Evolutionary conservation across 192 early-diverging fungal genomes (phyloP).

Genomic region (Chytriomyces hyalinus): DNA sequence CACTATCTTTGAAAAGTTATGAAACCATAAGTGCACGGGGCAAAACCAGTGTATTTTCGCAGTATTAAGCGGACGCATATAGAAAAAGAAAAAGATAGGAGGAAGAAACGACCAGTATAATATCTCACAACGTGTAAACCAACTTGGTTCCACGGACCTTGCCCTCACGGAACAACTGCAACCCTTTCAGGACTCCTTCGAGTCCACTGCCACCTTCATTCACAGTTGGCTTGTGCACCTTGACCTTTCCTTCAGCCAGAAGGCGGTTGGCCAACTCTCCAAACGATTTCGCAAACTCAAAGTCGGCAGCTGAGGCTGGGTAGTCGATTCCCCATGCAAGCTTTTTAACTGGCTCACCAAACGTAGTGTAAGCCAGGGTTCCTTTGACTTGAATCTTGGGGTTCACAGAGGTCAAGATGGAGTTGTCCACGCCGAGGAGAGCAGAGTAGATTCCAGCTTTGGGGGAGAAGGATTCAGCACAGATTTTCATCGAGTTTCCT

Average conservation of each 20-base stretch:
- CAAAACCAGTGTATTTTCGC: too few species aligned
- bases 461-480: slow-evolving; percentile 20
- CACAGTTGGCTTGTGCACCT: slow-evolving; percentile 26
- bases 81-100: too few species aligned
- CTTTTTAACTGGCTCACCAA: slow-evolving; percentile 38
- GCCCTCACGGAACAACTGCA: slow-evolving; percentile 36
- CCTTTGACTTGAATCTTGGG: slow-evolving; percentile 12
- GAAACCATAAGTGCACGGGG: too few species aligned
- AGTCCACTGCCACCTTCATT: slow-evolving; percentile 22
- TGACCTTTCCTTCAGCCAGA: slow-evolving; percentile 38
- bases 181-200: slow-evolving; percentile 35
- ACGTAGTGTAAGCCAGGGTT: slow-evolving; percentile 40
- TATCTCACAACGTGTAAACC: slow-evolving; percentile 33
- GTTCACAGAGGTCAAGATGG: neutral
- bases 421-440: slow-evolving; percentile 23
- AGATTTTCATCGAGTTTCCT: slow-evolving; percentile 17
- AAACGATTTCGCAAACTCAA: slow-evolving; percentile 36
- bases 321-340: neutral
- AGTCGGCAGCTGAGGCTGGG: slow-evolving; percentile 18
- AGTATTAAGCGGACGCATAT: too few species aligned
- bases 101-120: too few species aligned
- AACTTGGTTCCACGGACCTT: slow-evolving; percentile 45
- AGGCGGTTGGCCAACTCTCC: slow-evolving; percentile 27
- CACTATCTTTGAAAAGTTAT: too few species aligned
- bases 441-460: slow-evolving; percentile 29